Evolutionary conservation across 805 yeast species (phyloP).

Genomic region (Teunomyces funiuensis): DNA sequence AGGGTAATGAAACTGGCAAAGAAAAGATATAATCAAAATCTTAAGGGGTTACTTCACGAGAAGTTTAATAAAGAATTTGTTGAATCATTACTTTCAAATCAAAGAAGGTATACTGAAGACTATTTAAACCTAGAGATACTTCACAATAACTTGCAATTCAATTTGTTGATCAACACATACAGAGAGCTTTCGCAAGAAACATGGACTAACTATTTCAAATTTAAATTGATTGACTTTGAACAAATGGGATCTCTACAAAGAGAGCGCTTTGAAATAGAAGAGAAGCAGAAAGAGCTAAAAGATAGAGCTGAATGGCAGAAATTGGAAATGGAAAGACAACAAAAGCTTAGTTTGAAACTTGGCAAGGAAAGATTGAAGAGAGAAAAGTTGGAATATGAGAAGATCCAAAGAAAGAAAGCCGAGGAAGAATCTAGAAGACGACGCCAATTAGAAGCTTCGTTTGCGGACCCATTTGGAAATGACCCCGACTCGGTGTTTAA

Average conservation of each 20-base stretch:
- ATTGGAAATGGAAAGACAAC: constrained; percentile 15
- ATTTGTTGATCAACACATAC: constrained; percentile 38
- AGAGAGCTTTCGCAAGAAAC: constrained; percentile 39
- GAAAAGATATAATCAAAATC: constrained; percentile 20
- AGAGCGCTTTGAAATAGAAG: constrained; percentile 16
- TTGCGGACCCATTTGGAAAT: constrained; percentile 15
- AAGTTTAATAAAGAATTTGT: constrained; percentile 30
- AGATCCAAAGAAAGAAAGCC: constrained; percentile 14
- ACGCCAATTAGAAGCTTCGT: constrained; percentile 13
- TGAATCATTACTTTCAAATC: constrained; percentile 27
- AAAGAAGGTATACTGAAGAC: constrained; percentile 35
- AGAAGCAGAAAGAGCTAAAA: constrained; percentile 12
- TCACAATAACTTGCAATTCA: constrained; percentile 43
- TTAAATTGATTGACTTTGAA: constrained; percentile 40
- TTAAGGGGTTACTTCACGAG: constrained; percentile 41
- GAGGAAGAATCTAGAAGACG: constrained; percentile 14
- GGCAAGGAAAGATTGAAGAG: constrained; percentile 10
- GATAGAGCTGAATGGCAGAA: constrained; percentile 15
- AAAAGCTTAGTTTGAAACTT: constrained; percentile 12
- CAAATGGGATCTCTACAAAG: constrained; percentile 23
- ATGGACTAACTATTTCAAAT: constrained; percentile 39
- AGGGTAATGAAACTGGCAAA: constrained; percentile 17
- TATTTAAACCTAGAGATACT: constrained; percentile 41
- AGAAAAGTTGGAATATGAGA: constrained; percentile 14
- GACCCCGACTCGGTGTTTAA: constrained; percentile 9